A percentile compares a stretch with the other conserved stretches of the same genome.
phyloP scores from a whole-genome alignment of 1,284 basidiomycete genomes.

The Puccinia brachypodii region DNA sequence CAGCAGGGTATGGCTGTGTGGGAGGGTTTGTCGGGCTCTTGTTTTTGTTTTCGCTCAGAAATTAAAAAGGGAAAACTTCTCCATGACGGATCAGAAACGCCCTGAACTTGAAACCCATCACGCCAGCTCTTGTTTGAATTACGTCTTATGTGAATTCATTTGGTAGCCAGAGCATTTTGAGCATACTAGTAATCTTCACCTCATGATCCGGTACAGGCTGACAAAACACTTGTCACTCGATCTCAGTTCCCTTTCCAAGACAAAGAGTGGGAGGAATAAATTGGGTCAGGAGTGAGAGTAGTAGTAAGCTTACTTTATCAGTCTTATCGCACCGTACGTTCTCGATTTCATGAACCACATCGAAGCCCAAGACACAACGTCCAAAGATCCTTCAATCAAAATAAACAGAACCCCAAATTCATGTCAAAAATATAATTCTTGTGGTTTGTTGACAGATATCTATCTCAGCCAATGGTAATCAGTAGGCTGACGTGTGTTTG shows the following conservation, averaged over 20 bases:
- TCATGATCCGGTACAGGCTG: constrained; percentile 44
- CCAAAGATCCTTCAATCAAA: constrained; percentile 61
- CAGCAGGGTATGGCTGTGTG: too few relatives aligned
- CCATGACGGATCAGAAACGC: too few relatives aligned
- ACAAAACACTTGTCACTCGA: neutral
- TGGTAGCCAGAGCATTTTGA: too few relatives aligned
- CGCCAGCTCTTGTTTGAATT: too few relatives aligned
- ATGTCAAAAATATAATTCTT: neutral
- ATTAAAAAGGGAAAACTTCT: too few relatives aligned
- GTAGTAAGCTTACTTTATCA: constrained; percentile 57
- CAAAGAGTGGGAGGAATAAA: neutral
- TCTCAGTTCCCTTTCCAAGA: neutral
- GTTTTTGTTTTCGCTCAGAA: too few relatives aligned
- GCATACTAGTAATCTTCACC: constrained; percentile 42
- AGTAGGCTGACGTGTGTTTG: constrained; percentile 61
- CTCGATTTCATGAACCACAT: constrained; percentile 75
- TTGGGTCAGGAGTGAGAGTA: neutral
- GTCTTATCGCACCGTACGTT: constrained; percentile 62
- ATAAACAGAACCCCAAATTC: neutral
- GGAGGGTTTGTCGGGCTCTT: too few relatives aligned
- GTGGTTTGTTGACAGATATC: constrained; percentile 3
- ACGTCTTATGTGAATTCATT: too few relatives aligned
- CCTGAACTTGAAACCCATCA: too few relatives aligned
- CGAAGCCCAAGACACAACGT: constrained; percentile 61
- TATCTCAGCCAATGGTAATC: neutral